A percentile compares a stretch with the other conserved stretches of the same genome.
Evolutionary conservation across 306 rosid species (phyloP).

Genomic region (Citrullus amarus): DNA sequence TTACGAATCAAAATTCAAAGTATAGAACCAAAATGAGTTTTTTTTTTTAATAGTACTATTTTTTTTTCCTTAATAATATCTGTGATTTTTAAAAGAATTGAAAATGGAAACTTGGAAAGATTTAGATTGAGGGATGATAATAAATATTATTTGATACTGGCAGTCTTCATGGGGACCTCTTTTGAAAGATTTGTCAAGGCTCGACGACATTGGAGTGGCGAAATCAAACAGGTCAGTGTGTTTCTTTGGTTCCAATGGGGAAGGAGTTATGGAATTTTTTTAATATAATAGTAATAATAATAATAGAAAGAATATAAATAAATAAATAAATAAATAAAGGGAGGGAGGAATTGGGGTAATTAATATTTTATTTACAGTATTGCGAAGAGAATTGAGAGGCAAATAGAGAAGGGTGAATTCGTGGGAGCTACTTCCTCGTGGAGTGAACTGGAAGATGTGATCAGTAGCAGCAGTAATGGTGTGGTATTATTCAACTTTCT

Average conservation of each 20-base stretch:
- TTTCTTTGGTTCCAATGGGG: too few relatives aligned
- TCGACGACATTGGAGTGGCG: constrained; percentile 55
- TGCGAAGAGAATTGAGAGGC: constrained; percentile 50
- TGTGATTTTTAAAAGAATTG: too few relatives aligned
- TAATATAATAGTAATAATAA: too few relatives aligned
- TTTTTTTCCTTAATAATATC: too few relatives aligned
- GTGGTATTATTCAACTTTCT: constrained; percentile 39
- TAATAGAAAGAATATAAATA: not conserved
- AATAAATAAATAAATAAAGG: not conserved
- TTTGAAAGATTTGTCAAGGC: constrained; percentile 71
- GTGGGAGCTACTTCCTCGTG: constrained; percentile 59
- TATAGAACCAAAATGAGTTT: too few relatives aligned
- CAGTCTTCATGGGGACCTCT: constrained; percentile 98
- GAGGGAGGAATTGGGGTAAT: constrained; percentile 1
- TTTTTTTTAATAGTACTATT: too few relatives aligned
- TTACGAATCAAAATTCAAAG: too few relatives aligned
- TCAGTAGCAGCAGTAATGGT: constrained; percentile 29
- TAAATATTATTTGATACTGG: not conserved
- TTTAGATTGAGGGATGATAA: not conserved
- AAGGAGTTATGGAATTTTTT: too few relatives aligned
- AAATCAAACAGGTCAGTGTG: constrained; percentile 45
- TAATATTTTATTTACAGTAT: constrained; percentile 26
- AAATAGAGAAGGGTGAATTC: constrained; percentile 41
- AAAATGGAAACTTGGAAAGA: too few relatives aligned
- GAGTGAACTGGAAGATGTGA: constrained; percentile 46